These are phyloP conservation scores for Eucalyptus grandis DNA, from an alignment of 345 rosid genomes.

Conservation along the genomic window DNA sequence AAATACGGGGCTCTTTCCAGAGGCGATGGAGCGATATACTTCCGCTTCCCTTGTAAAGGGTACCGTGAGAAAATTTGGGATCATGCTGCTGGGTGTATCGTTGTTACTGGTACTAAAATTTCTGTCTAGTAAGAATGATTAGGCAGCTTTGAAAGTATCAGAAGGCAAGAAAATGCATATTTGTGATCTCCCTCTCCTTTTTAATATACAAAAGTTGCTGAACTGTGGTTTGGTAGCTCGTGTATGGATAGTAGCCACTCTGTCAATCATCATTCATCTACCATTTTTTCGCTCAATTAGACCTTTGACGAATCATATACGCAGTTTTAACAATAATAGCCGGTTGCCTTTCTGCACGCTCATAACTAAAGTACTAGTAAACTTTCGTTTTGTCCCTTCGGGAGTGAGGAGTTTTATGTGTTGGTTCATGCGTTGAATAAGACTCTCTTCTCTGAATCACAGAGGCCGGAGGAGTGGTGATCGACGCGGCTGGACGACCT, in stretches of 20 bases:
- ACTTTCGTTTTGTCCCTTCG: background rate
- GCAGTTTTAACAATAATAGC: background rate
- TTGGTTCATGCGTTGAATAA: background rate
- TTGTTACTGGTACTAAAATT: constrained; percentile 57
- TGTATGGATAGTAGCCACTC: background rate
- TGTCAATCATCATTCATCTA: background rate
- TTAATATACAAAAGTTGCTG: background rate
- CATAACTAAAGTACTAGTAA: background rate
- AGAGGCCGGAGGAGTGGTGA: constrained; percentile 84
- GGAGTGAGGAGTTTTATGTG: background rate
- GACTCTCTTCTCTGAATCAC: background rate
- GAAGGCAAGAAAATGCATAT: background rate
- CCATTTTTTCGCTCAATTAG: background rate
- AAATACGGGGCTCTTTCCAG: constrained; percentile 87
- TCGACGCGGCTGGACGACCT: constrained; percentile 65
- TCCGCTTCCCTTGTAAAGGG: constrained; percentile 75
- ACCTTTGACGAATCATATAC: background rate
- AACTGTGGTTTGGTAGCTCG: background rate
- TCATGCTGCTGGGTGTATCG: constrained; percentile 92
- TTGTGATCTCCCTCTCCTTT: background rate
- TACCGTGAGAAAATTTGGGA: constrained; percentile 97
- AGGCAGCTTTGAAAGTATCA: background rate
- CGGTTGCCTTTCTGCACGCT: background rate
- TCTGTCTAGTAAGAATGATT: background rate
- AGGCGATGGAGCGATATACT: constrained; percentile 92